Base-by-base conservation (phyloP, 768 basidiomycete genomes). In the Boletus sp. region DNA sequence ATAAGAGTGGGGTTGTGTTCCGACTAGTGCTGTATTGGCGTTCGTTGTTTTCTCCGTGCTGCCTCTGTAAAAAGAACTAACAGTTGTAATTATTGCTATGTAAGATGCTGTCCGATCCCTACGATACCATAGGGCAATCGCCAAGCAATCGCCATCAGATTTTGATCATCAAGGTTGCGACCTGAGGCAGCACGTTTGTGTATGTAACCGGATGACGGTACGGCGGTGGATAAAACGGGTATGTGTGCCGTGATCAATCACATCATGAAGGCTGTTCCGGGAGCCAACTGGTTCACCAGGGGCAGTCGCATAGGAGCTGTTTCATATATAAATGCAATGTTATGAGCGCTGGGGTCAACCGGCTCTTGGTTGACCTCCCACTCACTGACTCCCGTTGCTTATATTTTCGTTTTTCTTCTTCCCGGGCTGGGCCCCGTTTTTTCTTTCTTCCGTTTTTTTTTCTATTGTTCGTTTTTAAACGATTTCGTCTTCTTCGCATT, bases 401-500 rank as follows among this genome's bases (percentile, higher is more conserved):
- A 24, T 24, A 24, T 33, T 47, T 50, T 53, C 50, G 40, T 58
- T 57, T 47, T 58, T 50, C 35, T 32, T 62, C 36, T 1, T 52
- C 33, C n/a, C 37, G 59, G 67, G 67, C 67, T 49, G 67, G 60
- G 9, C 14, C 64, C 65, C 47, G 10, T 29, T 57, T 59, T 30
- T 3, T 60, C 39, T 59, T 53, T 15, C 2, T 3, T 39, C 37
- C 7, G 0, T 45, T 50, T 40, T 30, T n/a, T 33, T 6, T 47
- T 33, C 47, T 35, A 9, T 33, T 49, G 6, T 49, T 49, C 37
- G 15, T 39, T 35, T 20, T 47, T 9, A 14, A 29, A 14, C 5
- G 12, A 33, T 50, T 37, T 42, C 24, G 24, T 48, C 10, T n/a
- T 32, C 8, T 24, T 15, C 10, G 20, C 33, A 9, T 37, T 56